A percentile compares a stretch with the other conserved stretches of the same genome.
phyloP scores from a whole-genome alignment of 108 stramenopile species.

The Cyclotella cryptica region DNA sequence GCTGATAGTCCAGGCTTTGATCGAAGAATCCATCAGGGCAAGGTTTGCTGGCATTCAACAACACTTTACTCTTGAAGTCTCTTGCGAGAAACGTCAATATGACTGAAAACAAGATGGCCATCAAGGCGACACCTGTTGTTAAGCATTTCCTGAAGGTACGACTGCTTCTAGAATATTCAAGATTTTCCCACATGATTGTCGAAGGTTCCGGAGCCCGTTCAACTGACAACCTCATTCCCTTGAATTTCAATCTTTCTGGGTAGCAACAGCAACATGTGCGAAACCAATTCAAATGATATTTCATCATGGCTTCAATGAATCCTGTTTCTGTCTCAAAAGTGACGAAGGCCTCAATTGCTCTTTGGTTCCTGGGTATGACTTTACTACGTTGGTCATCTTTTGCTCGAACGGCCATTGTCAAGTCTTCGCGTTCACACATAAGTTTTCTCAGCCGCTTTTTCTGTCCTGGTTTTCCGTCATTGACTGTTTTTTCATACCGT shows the following conservation, averaged over 20 bases:
- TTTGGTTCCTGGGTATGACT: conserved; percentile 33
- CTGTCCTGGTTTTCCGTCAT: conserved; percentile 21
- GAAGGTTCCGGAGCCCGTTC: conserved; percentile 69
- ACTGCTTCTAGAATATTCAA: conserved; percentile 44
- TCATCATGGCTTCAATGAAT: conserved; percentile 53
- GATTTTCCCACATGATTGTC: conserved; percentile 78
- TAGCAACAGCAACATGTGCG: conserved; percentile 48
- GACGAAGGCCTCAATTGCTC: conserved; percentile 68
- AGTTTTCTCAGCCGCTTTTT: conserved; percentile 38
- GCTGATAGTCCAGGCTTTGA: conserved; percentile 32
- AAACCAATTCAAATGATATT: conserved; percentile 60
- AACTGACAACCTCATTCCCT: conserved; percentile 48
- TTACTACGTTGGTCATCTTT: conserved; percentile 47
- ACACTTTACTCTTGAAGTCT: conserved; percentile 53
- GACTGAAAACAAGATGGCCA: conserved; percentile 57
- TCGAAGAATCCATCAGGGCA: conserved; percentile 51
- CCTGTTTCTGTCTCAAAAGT: conserved; percentile 65
- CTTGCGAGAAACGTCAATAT: conserved; percentile 60
- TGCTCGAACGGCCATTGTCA: conserved; percentile 48
- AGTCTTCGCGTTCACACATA: conserved; percentile 41
- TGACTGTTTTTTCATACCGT: conserved; percentile 55
- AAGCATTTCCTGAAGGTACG: conserved; percentile 54
- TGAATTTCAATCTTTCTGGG: conserved; percentile 54
- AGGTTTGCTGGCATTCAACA: conserved; percentile 33
- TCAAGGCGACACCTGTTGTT: conserved; percentile 55